These are phyloP conservation scores for Neoboletus magnificus DNA, from an alignment of 768 basidiomycete genomes.

Conservation along the genomic window DNA sequence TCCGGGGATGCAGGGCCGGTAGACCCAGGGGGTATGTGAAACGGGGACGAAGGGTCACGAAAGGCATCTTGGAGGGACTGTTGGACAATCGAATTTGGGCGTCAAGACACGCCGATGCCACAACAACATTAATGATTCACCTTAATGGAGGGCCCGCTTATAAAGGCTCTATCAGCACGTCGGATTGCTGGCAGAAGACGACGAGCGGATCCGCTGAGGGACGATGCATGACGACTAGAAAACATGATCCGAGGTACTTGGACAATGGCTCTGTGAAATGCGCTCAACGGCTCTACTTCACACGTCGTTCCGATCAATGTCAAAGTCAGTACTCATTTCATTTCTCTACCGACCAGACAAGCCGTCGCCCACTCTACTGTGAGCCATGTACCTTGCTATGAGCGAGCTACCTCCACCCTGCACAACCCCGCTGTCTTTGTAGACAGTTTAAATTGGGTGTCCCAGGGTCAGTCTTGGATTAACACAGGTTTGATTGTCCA, in stretches of 20 bases:
- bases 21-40: conserved; percentile 56
- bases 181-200: background rate
- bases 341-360: too few species aligned
- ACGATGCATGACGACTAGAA: background rate
- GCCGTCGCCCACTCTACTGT: too few species aligned
- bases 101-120: background rate
- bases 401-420: too few species aligned
- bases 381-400: too few species aligned
- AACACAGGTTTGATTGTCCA: too few species aligned
- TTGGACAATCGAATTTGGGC: background rate
- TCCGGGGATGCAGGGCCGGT: conserved; percentile 60
- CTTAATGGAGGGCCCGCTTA: conserved; percentile 29
- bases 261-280: background rate
- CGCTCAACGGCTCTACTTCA: too few species aligned
- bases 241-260: conserved; percentile 5
- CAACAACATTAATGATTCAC: background rate
- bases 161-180: background rate
- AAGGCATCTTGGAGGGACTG: conserved; percentile 64
- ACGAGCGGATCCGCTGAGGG: background rate
- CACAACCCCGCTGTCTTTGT: background rate
- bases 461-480: too few species aligned
- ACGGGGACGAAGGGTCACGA: conserved; percentile 63
- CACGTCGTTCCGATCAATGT: too few species aligned
- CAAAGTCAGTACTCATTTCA: too few species aligned
- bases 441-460: too few species aligned